These are phyloP conservation scores for Torulaspora microellipsoides DNA, from an alignment of 805 yeast species.

Conservation along the genomic window DNA sequence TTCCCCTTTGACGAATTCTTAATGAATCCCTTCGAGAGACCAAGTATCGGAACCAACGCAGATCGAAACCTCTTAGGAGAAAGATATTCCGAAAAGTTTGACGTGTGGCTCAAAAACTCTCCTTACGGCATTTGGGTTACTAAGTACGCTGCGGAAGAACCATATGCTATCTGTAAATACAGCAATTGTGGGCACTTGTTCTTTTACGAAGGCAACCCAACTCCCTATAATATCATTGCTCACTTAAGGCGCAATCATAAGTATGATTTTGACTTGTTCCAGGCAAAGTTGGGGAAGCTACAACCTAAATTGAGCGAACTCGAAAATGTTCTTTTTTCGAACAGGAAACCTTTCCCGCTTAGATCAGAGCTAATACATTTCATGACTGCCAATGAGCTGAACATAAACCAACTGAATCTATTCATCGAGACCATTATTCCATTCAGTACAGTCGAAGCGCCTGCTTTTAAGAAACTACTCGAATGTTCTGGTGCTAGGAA, in stretches of 20 bases:
- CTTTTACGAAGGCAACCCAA: conserved; percentile 12
- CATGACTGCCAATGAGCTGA: conserved; percentile 8
- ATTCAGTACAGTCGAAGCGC: conserved; percentile 10
- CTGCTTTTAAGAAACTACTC: conserved; percentile 6
- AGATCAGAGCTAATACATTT: conserved; percentile 11
- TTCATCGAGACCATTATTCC: conserved; percentile 12
- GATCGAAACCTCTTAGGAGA: conserved; percentile 4
- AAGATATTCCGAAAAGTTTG: conserved; percentile 6
- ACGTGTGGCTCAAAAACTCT: conserved; percentile 13
- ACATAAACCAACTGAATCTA: conserved; percentile 10
- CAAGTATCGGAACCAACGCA: conserved; percentile 4
- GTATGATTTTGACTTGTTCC: conserved; percentile 13
- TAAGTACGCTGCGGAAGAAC: conserved; percentile 10
- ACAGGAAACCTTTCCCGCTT: conserved; percentile 9
- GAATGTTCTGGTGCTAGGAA: conserved; percentile 8
- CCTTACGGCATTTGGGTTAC: conserved; percentile 18
- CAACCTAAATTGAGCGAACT: conserved; percentile 7
- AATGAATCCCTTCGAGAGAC: conserved; percentile 13
- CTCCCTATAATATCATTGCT: conserved; percentile 12
- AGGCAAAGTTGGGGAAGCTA: conserved; percentile 3
- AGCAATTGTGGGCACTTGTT: conserved; percentile 11
- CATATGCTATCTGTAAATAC: conserved; percentile 14
- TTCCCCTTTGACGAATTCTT: conserved; percentile 12
- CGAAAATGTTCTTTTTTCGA: not conserved
- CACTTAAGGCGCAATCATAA: conserved; percentile 12